A percentile compares a stretch with the other conserved stretches of the same genome.
phyloP scores from a whole-genome alignment of 495 filamentous ascomycete genomes.

The Aspergillus saccharolyticus region DNA sequence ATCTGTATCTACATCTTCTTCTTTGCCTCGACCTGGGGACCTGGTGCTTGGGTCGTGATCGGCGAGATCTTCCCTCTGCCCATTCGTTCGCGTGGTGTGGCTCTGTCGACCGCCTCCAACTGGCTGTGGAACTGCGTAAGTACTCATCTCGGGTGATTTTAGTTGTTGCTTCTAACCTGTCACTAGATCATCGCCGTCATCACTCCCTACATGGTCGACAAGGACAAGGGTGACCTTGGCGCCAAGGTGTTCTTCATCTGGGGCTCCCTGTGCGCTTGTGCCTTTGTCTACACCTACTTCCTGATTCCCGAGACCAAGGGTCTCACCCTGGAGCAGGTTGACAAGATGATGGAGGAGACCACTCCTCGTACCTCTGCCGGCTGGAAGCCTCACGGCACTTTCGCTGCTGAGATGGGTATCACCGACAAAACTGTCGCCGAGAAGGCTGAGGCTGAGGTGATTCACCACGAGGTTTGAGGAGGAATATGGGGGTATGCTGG shows the following conservation, averaged over 20 bases:
- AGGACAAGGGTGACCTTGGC: conserved; percentile 61
- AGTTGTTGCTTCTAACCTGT: neutral
- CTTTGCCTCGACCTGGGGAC: conserved; percentile 75
- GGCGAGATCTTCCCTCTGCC: conserved; percentile 84
- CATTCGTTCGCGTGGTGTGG: conserved; percentile 76
- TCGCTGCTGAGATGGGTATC: conserved; percentile 59
- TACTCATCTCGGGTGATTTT: neutral
- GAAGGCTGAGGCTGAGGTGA: conserved; percentile 21
- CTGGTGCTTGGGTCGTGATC: conserved; percentile 73
- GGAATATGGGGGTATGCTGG: neutral
- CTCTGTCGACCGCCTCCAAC: conserved; percentile 76
- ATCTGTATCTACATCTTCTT: conserved; percentile 72
- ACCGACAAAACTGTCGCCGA: conserved; percentile 37
- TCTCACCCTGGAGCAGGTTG: conserved; percentile 81
- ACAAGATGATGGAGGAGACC: conserved; percentile 85
- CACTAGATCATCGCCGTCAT: conserved; percentile 59
- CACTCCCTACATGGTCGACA: conserved; percentile 74
- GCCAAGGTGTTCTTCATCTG: conserved; percentile 83
- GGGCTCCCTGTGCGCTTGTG: conserved; percentile 63
- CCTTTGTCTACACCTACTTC: conserved; percentile 72
- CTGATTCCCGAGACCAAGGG: conserved; percentile 84
- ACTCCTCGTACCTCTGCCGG: conserved; percentile 67
- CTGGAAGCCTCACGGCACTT: conserved; percentile 73
- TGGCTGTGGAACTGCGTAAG: conserved; percentile 75
- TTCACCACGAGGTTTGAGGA: conserved; percentile 31